Base-by-base conservation (phyloP, 2,329 filamentous ascomycete species). In the Trichoderma arundinaceum region DNA sequence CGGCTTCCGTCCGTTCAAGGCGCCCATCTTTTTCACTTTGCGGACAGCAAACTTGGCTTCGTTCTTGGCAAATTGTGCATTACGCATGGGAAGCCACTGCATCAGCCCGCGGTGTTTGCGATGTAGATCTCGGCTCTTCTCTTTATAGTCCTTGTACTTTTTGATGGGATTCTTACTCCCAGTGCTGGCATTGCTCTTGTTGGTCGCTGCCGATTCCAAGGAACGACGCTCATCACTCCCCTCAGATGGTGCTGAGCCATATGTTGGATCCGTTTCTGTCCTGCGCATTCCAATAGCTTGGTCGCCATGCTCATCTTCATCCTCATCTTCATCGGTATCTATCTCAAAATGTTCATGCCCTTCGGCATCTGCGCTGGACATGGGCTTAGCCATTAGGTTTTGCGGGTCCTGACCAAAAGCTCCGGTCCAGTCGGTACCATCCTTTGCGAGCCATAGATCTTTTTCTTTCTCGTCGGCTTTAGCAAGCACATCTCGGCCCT, bases 21-120 rank as follows among this genome's bases (percentile, higher is more conserved):
- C 89, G 9, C 95, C 84, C 74, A 92, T 89, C 73, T 91, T 90
- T 76, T 89, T 91, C 64, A 96, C 79, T 76, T 91, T 92, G 51
- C 88, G 83, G 5, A 93, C 77, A 0, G 91, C 92, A 78, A 89
- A 94, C 72, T 90, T 90, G 0, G 91, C 88, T 81, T 98, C 92
- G 72, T 97, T 85, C 79, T 95, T 96, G 49, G 90, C 94, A 76
- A 97, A 98, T 70, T 89, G 88, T 22, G 88, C 82, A 74, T 97
- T 97, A 46, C 94, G 84, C 75, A 94, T 91, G 0, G 94, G 94
- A 73, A 89, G 91, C 93, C 94, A 98, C 77, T 98, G 94, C 92
- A 97, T 96, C 74, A 97, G 73, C 0, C 94, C 94, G 10, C 94
- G 85, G 71, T 97, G 93, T 79, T 94, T 92, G 0, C 94, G 86